Percentiles rank a stretch among this genome's conserved stretches.
Conservation (phyloP, 495 filamentous ascomycete genomes). For the Xylaria flabelliformis region DNA sequence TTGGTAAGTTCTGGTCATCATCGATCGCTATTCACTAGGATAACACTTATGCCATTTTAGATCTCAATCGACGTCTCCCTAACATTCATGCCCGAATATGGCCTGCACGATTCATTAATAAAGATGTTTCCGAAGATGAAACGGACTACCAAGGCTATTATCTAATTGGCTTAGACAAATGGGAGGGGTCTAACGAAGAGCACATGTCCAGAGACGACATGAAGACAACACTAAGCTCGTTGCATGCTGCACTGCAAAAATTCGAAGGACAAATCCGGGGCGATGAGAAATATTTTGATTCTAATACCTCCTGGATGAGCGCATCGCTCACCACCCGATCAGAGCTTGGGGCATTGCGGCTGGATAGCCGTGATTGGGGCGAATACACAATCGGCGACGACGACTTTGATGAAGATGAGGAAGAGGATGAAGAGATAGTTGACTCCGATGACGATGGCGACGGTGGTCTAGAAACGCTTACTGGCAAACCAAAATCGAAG, state of each 20-base stretch:
- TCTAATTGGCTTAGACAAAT: constrained; percentile 60
- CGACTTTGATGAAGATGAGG: constrained; percentile 38
- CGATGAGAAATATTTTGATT: constrained; percentile 57
- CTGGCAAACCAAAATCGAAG: constrained; percentile 27
- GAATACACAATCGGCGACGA: constrained; percentile 49
- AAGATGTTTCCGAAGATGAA: constrained; percentile 31
- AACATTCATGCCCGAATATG: constrained; percentile 59
- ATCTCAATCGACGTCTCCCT: constrained; percentile 54
- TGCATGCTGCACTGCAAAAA: constrained; percentile 48
- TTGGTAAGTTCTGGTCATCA: constrained; percentile 42
- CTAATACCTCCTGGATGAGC: constrained; percentile 54
- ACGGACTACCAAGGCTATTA: constrained; percentile 60
- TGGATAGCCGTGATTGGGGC: constrained; percentile 59
- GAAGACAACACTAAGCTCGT: constrained; percentile 38
- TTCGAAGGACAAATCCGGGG: constrained; percentile 56
- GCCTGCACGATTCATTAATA: constrained; percentile 59
- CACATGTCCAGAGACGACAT: constrained; percentile 39
- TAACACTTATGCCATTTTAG: constrained; percentile 39
- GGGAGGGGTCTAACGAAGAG: constrained; percentile 8
- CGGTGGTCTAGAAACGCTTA: background rate
- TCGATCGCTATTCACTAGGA: background rate
- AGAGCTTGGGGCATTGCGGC: constrained; percentile 45
- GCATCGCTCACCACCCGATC: constrained; percentile 46
- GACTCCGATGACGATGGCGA: constrained; percentile 34
- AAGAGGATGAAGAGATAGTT: constrained; percentile 37